These are phyloP conservation scores for Esteya vermicola DNA, from an alignment of 2,329 filamentous ascomycete genomes.

Conservation along the genomic window DNA sequence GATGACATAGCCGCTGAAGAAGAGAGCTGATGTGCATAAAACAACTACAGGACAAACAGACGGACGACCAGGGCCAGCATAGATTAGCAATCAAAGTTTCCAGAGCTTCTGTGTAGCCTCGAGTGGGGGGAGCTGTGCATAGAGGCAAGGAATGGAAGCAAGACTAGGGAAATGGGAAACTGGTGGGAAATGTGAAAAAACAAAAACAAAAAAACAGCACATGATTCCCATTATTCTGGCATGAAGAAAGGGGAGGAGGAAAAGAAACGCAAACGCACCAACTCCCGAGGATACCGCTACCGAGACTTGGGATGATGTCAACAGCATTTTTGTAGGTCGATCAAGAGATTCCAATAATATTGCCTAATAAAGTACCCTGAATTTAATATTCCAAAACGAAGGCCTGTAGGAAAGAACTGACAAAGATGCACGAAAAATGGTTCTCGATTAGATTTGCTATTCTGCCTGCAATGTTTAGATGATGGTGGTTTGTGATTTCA, in stretches of 20 bases:
- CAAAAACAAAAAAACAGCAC: not conserved
- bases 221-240: not conserved
- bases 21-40: constrained; percentile 67
- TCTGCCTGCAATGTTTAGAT: too few relatives aligned
- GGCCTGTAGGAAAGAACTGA: too few relatives aligned
- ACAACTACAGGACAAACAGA: constrained; percentile 35
- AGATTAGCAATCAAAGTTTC: too few relatives aligned
- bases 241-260: not conserved
- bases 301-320: constrained; percentile 58
- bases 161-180: too few relatives aligned
- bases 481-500: too few relatives aligned
- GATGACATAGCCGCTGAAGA: constrained; percentile 74
- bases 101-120: too few relatives aligned
- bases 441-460: too few relatives aligned
- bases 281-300: constrained; percentile 49
- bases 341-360: not conserved
- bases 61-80: not conserved
- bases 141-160: too few relatives aligned
- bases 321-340: constrained; percentile 27
- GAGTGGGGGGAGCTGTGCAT: too few relatives aligned
- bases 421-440: too few relatives aligned
- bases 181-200: not conserved
- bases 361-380: not conserved
- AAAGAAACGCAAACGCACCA: constrained; percentile 28
- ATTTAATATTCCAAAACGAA: not conserved